Conservation (phyloP, 2,329 filamentous ascomycete genomes). For the Stachybotrys chlorohalonatus region DNA sequence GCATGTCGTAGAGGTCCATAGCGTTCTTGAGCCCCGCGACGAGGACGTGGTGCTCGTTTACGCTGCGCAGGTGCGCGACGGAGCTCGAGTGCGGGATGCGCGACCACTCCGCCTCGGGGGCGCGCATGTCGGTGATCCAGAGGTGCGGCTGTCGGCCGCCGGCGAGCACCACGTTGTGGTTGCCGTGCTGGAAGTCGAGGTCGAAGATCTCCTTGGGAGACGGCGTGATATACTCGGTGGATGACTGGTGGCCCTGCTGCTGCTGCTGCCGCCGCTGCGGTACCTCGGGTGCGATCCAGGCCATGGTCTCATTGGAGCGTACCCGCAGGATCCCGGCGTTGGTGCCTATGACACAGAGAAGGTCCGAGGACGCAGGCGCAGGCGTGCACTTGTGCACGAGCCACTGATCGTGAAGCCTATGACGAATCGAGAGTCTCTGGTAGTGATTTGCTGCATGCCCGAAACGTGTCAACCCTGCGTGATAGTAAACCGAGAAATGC, state of each 20-base stretch:
- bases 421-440: constrained; percentile 19
- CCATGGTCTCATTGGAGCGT: constrained; percentile 17
- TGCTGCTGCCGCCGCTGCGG: not conserved
- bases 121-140: constrained; percentile 35
- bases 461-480: not conserved
- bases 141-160: constrained; percentile 41
- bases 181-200: constrained; percentile 35
- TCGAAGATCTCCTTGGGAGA: constrained; percentile 32
- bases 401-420: constrained; percentile 16
- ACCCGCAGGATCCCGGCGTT: constrained; percentile 35
- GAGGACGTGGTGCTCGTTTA: constrained; percentile 41
- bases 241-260: not conserved
- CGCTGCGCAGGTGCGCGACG: constrained; percentile 39
- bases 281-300: constrained; percentile 20
- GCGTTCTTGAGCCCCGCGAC: constrained; percentile 39
- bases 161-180: constrained; percentile 37
- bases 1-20: constrained; percentile 49
- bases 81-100: constrained; percentile 26
- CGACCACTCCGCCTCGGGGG: constrained; percentile 20
- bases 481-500: not conserved
- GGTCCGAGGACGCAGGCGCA: constrained; percentile 27
- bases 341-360: constrained; percentile 39
- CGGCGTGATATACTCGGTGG: constrained; percentile 7
- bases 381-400: constrained; percentile 31
- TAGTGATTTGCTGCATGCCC: constrained; percentile 18